Evolutionary conservation across 306 rosid species (phyloP).

Genomic region (Castanospermum australe): DNA sequence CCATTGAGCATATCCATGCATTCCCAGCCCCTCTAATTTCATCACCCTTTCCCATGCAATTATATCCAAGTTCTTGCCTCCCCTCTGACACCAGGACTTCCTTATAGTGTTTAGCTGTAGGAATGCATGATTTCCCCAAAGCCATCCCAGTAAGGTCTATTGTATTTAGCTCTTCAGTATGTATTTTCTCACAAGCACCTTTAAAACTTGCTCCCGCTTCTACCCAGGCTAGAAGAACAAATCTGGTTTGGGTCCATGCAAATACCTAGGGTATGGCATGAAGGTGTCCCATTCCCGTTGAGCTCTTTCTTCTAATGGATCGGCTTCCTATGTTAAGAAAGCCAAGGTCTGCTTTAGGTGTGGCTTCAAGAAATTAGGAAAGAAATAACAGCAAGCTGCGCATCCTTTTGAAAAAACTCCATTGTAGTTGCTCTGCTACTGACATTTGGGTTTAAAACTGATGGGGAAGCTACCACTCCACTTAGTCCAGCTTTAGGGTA

Average conservation of each 20-base stretch:
- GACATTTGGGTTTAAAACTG: no score
- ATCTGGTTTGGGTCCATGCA: constrained; percentile 96
- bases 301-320: constrained; percentile 73
- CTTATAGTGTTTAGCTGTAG: constrained; percentile 86
- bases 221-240: constrained; percentile 96
- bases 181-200: constrained; percentile 79
- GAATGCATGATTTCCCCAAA: constrained; percentile 82
- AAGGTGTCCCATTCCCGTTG: constrained; percentile 78
- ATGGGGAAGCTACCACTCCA: no score
- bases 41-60: no score
- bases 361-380: constrained; percentile 78
- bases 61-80: constrained; percentile 75
- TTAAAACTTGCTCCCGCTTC: constrained; percentile 89
- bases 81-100: constrained; percentile 79
- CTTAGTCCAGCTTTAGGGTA: no score
- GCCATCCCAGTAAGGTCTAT: constrained; percentile 95
- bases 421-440: no score
- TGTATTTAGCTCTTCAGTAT: constrained; percentile 72
- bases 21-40: constrained; percentile 99
- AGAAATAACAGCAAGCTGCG: no score
- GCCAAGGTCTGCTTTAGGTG: constrained; percentile 92
- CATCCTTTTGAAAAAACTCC: no score
- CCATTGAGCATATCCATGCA: constrained; percentile 95
- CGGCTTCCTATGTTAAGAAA: constrained; percentile 97
- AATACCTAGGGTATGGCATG: constrained; percentile 96